phyloP scores from a whole-genome alignment of 495 filamentous ascomycete species.

The Parachaetomium inaequale region DNA sequence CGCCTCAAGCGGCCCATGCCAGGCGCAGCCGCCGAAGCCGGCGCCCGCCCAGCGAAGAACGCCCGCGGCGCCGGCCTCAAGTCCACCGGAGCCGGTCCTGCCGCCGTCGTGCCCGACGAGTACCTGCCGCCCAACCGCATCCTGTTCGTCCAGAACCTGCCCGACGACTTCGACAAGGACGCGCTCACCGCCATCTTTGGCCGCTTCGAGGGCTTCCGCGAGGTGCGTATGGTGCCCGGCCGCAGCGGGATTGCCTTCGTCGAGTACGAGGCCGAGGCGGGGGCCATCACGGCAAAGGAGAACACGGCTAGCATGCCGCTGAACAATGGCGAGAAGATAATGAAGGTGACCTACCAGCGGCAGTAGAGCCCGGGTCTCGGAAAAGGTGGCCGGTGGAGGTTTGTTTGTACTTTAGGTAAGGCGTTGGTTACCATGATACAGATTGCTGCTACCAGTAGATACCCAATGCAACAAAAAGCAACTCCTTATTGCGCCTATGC shows the following conservation, averaged over 20 bases:
- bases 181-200: constrained; percentile 75
- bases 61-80: constrained; percentile 78
- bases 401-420: constrained; percentile 12
- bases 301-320: constrained; percentile 85
- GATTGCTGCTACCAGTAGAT: constrained; percentile 10
- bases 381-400: not conserved
- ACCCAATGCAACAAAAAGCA: constrained; percentile 24
- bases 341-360: constrained; percentile 88
- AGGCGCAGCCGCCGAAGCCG: constrained; percentile 45
- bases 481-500: constrained; percentile 27
- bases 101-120: constrained; percentile 87
- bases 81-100: constrained; percentile 62
- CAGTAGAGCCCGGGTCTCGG: constrained; percentile 49
- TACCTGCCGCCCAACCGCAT: constrained; percentile 97
- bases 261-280: constrained; percentile 86
- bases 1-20: constrained; percentile 71
- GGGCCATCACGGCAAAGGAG: constrained; percentile 93
- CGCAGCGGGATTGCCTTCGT: constrained; percentile 91
- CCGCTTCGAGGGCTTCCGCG: constrained; percentile 89
- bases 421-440: not conserved
- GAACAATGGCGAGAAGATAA: constrained; percentile 60
- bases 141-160: constrained; percentile 91
- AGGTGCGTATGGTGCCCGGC: constrained; percentile 83
- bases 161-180: constrained; percentile 80
- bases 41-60: constrained; percentile 66